phyloP scores from a whole-genome alignment of 2,329 filamentous ascomycete genomes.

The Zymoseptoria pseudotritici region DNA sequence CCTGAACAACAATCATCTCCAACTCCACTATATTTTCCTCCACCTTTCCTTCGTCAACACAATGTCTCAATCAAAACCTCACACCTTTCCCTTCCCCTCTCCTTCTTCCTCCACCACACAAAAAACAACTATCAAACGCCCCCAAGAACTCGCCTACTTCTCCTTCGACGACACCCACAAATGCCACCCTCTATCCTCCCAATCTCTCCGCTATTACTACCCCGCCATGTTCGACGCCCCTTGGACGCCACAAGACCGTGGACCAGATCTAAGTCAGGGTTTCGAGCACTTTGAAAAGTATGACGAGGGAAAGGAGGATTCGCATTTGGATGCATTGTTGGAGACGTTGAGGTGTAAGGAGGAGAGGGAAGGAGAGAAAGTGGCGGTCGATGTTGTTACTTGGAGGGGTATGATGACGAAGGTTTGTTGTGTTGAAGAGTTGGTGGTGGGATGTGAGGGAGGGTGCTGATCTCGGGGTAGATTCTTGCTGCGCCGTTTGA shows the following conservation, averaged over 20 bases:
- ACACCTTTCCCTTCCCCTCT: neutral
- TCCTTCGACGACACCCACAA: constrained; percentile 82
- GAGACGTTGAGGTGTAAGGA: constrained; percentile 69
- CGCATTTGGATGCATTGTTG: constrained; percentile 79
- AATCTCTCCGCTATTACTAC: constrained; percentile 54
- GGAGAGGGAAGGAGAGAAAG: constrained; percentile 42
- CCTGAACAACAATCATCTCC: neutral
- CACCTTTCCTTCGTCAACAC: neutral
- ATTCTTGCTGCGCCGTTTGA: constrained; percentile 82
- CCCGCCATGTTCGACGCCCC: constrained; percentile 43
- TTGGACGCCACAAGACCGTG: constrained; percentile 28
- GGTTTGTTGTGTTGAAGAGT: constrained; percentile 40
- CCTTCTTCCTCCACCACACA: neutral
- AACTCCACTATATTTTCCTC: neutral
- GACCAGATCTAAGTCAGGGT: constrained; percentile 68
- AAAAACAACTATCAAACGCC: constrained; percentile 62
- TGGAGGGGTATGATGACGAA: constrained; percentile 99
- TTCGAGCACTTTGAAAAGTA: constrained; percentile 71
- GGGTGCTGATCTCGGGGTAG: constrained; percentile 38
- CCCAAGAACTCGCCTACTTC: constrained; percentile 84
- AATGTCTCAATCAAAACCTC: neutral
- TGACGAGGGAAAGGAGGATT: constrained; percentile 72
- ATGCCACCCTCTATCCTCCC: constrained; percentile 63
- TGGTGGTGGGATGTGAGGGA: neutral
- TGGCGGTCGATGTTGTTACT: constrained; percentile 71